A percentile compares a stretch with the other conserved stretches of the same genome.
These are phyloP conservation scores for Ramaria sp. DNA, from an alignment of 768 basidiomycete species.

Conservation along the genomic window DNA sequence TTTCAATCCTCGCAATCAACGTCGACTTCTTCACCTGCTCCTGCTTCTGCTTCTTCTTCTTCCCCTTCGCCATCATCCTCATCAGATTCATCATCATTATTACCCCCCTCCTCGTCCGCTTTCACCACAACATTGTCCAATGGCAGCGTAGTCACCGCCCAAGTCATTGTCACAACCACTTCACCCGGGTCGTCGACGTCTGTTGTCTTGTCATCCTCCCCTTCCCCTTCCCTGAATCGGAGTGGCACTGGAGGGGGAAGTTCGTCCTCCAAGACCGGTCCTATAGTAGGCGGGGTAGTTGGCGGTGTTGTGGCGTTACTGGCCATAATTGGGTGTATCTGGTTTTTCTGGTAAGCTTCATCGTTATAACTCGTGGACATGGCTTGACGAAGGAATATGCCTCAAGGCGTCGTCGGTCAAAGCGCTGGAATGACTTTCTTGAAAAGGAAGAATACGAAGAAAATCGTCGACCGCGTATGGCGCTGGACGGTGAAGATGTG, in stretches of 20 bases:
- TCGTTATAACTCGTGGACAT: not conserved
- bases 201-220: not conserved
- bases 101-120: not conserved
- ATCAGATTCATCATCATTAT: not conserved
- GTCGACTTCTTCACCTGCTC: not conserved
- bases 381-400: not conserved
- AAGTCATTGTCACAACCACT: not conserved
- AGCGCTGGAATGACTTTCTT: conserved; percentile 4
- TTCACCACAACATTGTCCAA: not conserved
- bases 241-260: not conserved
- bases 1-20: not conserved
- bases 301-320: conserved; percentile 1
- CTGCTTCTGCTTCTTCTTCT: not conserved
- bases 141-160: not conserved
- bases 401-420: conserved; percentile 1
- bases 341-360: conserved; percentile 1
- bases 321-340: not conserved
- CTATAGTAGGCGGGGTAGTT: conserved; percentile 2
- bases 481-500: not conserved
- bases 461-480: not conserved
- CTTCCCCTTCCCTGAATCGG: not conserved
- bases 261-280: not conserved
- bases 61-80: not conserved
- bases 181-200: not conserved
- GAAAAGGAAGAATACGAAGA: not conserved